Percentiles rank a stretch among this genome's conserved stretches.
phyloP scores from a whole-genome alignment of 495 filamentous ascomycete genomes.

The Pyronema domesticum region DNA sequence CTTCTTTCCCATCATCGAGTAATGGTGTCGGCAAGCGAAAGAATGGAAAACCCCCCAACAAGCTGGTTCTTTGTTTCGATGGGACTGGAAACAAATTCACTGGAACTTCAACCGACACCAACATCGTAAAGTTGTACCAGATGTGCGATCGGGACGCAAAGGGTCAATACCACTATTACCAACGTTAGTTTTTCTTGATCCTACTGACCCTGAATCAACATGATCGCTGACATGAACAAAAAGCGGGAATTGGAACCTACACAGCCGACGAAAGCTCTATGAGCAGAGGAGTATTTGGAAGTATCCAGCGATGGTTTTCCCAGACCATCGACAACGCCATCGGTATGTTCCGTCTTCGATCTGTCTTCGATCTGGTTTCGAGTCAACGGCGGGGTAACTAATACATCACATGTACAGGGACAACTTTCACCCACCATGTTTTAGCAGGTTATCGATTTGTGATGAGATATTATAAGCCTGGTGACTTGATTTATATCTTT shows the following conservation, averaged over 20 bases:
- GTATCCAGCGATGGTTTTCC: neutral
- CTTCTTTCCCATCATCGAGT: neutral
- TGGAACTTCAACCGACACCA: constrained; percentile 28
- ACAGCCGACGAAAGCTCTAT: constrained; percentile 19
- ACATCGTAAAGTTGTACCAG: constrained; percentile 30
- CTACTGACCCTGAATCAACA: neutral
- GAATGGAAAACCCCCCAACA: constrained; percentile 5
- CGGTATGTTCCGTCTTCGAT: neutral
- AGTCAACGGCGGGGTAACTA: neutral
- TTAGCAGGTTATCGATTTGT: constrained; percentile 33
- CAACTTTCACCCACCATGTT: constrained; percentile 31
- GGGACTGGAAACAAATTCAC: constrained; percentile 31
- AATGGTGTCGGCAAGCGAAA: neutral
- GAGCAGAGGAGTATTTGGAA: constrained; percentile 14
- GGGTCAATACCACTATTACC: constrained; percentile 27
- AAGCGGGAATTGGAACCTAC: constrained; percentile 29
- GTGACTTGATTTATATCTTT: constrained; percentile 33
- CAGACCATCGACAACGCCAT: neutral
- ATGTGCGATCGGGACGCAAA: constrained; percentile 26
- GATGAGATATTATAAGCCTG: constrained; percentile 29
- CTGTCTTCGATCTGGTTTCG: neutral
- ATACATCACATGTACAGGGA: constrained; percentile 5
- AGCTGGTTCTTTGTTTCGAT: constrained; percentile 31
- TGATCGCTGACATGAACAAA: neutral
- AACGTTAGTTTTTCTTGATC: constrained; percentile 14